Evolutionary conservation across 257 asterid genomes (phyloP).

Genomic region (Asclepias syriaca): DNA sequence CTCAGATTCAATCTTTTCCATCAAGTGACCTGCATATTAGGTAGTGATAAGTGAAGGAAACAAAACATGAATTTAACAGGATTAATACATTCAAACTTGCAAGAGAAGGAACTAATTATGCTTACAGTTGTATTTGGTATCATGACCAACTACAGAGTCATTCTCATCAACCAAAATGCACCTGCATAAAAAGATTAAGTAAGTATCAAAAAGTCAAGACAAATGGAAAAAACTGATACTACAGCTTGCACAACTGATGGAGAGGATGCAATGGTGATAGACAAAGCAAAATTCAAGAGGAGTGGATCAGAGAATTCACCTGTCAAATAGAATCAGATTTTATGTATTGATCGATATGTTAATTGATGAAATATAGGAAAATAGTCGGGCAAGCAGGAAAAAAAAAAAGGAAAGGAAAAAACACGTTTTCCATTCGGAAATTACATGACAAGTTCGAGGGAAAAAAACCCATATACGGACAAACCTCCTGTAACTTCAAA

Average conservation of each 20-base stretch:
- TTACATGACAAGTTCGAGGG: neutral
- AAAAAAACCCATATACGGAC: neutral
- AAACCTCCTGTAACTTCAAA: constrained; percentile 7
- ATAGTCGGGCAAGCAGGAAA: neutral
- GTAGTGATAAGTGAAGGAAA: too few relatives aligned
- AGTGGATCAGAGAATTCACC: neutral
- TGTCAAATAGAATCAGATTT: too few relatives aligned
- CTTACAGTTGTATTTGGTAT: constrained; percentile 90
- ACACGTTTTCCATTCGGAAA: neutral
- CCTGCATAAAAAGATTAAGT: constrained; percentile 40
- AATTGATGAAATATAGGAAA: neutral
- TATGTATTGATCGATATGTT: too few relatives aligned
- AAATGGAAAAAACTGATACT: neutral
- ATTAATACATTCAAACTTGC: neutral
- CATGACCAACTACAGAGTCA: constrained; percentile 88
- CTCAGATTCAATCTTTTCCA: constrained; percentile 79
- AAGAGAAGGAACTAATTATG: neutral
- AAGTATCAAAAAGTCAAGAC: neutral
- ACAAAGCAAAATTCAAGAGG: neutral
- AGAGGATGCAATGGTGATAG: neutral
- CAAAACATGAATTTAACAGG: neutral
- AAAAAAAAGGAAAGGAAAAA: too few relatives aligned
- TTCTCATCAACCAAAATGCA: constrained; percentile 92
- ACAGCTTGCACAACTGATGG: neutral
- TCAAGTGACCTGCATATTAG: constrained; percentile 69